Evolutionary conservation across 768 basidiomycete genomes (phyloP).

Genomic region (Lactarius hatsudake): DNA sequence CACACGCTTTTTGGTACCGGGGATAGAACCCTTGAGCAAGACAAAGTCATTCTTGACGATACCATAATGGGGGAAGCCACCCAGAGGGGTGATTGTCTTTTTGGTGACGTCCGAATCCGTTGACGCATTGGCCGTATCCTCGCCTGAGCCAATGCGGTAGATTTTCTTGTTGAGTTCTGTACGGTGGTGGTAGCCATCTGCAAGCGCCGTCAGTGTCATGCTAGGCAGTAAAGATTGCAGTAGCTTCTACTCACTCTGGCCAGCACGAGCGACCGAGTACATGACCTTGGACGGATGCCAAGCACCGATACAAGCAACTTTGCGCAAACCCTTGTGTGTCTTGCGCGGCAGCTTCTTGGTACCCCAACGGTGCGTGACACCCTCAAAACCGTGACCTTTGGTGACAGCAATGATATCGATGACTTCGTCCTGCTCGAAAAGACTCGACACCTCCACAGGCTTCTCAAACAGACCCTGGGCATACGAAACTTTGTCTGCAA

Average conservation of each 20-base stretch:
- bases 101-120: conserved; percentile 94
- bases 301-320: conserved; percentile 98
- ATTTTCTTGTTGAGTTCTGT: conserved; percentile 99
- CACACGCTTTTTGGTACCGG: conserved; percentile 97
- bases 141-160: conserved; percentile 86
- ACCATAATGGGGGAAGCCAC: conserved; percentile 99
- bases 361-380: conserved; percentile 99
- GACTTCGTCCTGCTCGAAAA: conserved; percentile 97
- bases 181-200: conserved; percentile 94
- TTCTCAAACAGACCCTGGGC: conserved; percentile 96
- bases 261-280: conserved; percentile 99
- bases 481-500: conserved; percentile 97
- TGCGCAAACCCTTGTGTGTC: conserved; percentile 99
- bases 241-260: conserved; percentile 77
- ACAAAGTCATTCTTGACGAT: conserved; percentile 98
- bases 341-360: conserved; percentile 98
- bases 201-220: conserved; percentile 14
- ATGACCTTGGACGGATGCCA: conserved; percentile 99
- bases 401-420: conserved; percentile 98
- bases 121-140: conserved; percentile 79
- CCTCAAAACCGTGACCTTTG: conserved; percentile 99
- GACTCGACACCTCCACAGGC: conserved; percentile 74
- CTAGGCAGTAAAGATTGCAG: not conserved
- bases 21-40: conserved; percentile 93
- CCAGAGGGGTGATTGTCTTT: conserved; percentile 94